A percentile compares a stretch with the other conserved stretches of the same genome.
Evolutionary conservation across 352 stramenopile genomes (phyloP).

Genomic region (Pythium guiyangense): DNA sequence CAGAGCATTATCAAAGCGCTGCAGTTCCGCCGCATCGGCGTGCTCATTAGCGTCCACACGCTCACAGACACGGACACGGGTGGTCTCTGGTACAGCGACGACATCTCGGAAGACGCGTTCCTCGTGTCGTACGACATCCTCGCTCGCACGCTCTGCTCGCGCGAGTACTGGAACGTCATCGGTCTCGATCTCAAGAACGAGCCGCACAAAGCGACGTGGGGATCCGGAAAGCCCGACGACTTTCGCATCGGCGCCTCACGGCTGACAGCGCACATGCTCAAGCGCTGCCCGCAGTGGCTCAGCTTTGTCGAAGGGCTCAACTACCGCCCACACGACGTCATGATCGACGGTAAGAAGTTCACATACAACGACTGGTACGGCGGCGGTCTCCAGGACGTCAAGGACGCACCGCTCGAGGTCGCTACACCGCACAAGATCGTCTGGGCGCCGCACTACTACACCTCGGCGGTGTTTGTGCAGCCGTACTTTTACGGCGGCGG

Average conservation of each 20-base stretch:
- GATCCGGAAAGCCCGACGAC: constrained; percentile 20
- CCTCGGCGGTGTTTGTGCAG: constrained; percentile 22
- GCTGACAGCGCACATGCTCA: constrained; percentile 25
- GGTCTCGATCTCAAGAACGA: constrained; percentile 66
- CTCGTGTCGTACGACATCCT: constrained; percentile 29
- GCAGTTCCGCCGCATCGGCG: constrained; percentile 48
- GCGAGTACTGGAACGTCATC: constrained; percentile 31
- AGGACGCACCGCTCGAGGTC: constrained; percentile 15
- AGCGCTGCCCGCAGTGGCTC: constrained; percentile 27
- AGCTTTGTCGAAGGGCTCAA: constrained; percentile 34
- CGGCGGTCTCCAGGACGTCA: constrained; percentile 26
- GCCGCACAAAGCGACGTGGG: constrained; percentile 45
- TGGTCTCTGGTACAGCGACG: constrained; percentile 31
- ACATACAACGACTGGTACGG: constrained; percentile 36
- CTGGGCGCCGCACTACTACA: constrained; percentile 37
- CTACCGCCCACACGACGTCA: constrained; percentile 18
- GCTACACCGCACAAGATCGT: constrained; percentile 20
- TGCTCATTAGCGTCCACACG: constrained; percentile 60
- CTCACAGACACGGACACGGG: constrained; percentile 42
- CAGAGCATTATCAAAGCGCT: constrained; percentile 49
- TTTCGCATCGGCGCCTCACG: constrained; percentile 19
- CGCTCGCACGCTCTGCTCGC: constrained; percentile 24
- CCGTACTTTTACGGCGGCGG: constrained; percentile 28
- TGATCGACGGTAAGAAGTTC: constrained; percentile 22
- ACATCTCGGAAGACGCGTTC: constrained; percentile 32